Conservation (phyloP, 768 basidiomycete genomes). For the Neoboletus brunneissimus region DNA sequence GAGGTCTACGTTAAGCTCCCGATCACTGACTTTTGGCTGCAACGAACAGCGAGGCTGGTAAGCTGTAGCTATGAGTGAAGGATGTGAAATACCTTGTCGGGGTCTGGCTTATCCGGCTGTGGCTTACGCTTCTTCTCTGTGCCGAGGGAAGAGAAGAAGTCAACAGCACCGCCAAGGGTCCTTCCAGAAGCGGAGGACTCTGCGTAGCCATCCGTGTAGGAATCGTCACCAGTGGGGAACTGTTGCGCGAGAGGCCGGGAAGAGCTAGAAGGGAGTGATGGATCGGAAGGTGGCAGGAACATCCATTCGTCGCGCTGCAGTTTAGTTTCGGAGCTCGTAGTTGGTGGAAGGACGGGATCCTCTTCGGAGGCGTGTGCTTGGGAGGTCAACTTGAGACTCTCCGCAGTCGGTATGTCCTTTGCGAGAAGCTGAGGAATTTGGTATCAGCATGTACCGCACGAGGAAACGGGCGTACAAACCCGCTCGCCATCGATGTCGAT, state of each 20-base stretch:
- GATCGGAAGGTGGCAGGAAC: conserved; percentile 45
- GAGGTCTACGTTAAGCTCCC: conserved; percentile 61
- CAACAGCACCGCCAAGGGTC: conserved; percentile 57
- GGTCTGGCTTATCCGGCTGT: conserved; percentile 56
- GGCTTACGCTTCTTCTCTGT: conserved; percentile 72
- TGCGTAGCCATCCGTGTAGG: conserved; percentile 65
- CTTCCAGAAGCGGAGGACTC: conserved; percentile 46
- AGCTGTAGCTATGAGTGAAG: not conserved
- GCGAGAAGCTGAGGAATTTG: conserved; percentile 49
- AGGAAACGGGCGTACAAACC: conserved; percentile 41
- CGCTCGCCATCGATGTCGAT: conserved; percentile 74
- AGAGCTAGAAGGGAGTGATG: conserved; percentile 29
- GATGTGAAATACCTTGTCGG: conserved; percentile 56
- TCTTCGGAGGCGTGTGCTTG: conserved; percentile 46
- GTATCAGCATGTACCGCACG: conserved; percentile 2
- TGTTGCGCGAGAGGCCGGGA: conserved; percentile 31
- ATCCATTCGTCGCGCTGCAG: conserved; percentile 88
- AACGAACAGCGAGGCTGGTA: conserved; percentile 9
- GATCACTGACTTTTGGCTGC: conserved; percentile 59
- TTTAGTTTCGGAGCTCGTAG: conserved; percentile 44
- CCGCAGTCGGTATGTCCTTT: conserved; percentile 72
- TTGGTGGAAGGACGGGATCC: conserved; percentile 47
- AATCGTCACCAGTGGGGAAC: conserved; percentile 40
- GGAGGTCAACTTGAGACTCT: conserved; percentile 67
- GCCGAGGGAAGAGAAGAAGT: conserved; percentile 90